These are phyloP conservation scores for Amphirosellinia nigrospora DNA, from an alignment of 495 filamentous ascomycete genomes.

Conservation along the genomic window DNA sequence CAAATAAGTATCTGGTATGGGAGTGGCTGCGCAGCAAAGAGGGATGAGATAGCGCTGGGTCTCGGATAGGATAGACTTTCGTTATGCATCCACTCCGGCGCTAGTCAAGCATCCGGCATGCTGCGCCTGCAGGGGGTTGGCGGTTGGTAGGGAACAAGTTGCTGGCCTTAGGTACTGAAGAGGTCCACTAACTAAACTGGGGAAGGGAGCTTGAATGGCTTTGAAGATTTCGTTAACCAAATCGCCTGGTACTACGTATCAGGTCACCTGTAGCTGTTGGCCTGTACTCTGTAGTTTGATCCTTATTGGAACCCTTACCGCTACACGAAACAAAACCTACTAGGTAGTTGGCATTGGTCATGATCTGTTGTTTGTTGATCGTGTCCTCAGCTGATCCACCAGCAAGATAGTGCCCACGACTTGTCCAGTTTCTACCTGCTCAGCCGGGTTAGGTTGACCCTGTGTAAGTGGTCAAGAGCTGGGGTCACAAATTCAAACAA, in stretches of 20 bases:
- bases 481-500: background rate
- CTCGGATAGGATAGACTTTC: slow-evolving; percentile 8
- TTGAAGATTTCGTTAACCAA: background rate
- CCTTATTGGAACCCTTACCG: background rate
- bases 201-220: background rate
- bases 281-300: background rate
- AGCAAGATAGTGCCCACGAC: background rate
- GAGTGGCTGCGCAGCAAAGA: slow-evolving; percentile 22
- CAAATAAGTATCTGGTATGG: slow-evolving; percentile 17
- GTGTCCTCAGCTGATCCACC: slow-evolving; percentile 6
- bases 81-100: background rate
- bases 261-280: background rate
- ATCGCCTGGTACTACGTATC: slow-evolving; percentile 4
- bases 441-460: slow-evolving; percentile 18
- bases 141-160: background rate
- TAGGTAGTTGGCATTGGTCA: background rate
- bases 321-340: background rate
- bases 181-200: background rate
- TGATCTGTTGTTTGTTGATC: slow-evolving; percentile 2
- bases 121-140: slow-evolving; percentile 21
- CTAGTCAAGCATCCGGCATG: slow-evolving; percentile 5
- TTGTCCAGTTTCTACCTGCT: background rate
- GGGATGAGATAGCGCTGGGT: background rate
- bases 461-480: background rate
- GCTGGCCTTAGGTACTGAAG: background rate